Evolutionary conservation across 208 protist species (phyloP).

Genomic region (Phytomonas francai): DNA sequence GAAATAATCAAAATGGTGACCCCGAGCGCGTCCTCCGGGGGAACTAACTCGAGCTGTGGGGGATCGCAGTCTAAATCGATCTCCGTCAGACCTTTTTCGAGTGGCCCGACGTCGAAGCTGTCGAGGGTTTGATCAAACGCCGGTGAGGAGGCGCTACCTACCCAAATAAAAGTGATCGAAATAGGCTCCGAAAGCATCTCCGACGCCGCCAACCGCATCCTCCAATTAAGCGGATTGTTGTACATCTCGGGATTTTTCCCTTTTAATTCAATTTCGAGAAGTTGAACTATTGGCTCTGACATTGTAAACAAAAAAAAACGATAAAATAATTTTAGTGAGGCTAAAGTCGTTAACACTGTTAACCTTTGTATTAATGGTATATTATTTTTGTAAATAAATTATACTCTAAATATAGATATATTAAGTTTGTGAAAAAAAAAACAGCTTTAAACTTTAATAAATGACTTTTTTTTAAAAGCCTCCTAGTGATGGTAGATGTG

Average conservation of each 20-base stretch:
- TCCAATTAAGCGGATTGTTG: slow-evolving; percentile 46
- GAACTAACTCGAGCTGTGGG: slow-evolving; percentile 89
- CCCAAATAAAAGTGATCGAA: slow-evolving; percentile 96
- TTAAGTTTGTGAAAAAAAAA: slow-evolving; percentile 3
- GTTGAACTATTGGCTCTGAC: slow-evolving; percentile 73
- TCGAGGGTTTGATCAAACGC: slow-evolving; percentile 96
- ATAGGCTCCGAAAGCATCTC: slow-evolving; percentile 79
- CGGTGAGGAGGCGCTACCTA: slow-evolving; percentile 92
- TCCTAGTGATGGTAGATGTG: not conserved
- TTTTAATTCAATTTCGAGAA: slow-evolving; percentile 82
- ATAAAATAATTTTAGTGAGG: not conserved
- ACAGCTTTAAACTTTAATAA: not conserved
- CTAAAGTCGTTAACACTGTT: not conserved
- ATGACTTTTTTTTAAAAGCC: slow-evolving; percentile 2
- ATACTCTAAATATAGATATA: slow-evolving; percentile 1
- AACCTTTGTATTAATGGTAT: not conserved
- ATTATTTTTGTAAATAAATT: slow-evolving; percentile 5
- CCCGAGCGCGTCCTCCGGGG: slow-evolving; percentile 89
- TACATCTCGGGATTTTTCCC: slow-evolving; percentile 71
- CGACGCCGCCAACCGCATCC: slow-evolving; percentile 64
- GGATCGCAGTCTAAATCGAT: slow-evolving; percentile 92
- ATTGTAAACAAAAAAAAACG: slow-evolving; percentile 13
- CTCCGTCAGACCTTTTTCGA: slow-evolving; percentile 90
- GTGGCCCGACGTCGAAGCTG: slow-evolving; percentile 93
- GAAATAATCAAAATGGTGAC: slow-evolving; percentile 96